Evolutionary conservation across 2,329 filamentous ascomycete species (phyloP).

Genomic region (Diaporthe ilicicola): DNA sequence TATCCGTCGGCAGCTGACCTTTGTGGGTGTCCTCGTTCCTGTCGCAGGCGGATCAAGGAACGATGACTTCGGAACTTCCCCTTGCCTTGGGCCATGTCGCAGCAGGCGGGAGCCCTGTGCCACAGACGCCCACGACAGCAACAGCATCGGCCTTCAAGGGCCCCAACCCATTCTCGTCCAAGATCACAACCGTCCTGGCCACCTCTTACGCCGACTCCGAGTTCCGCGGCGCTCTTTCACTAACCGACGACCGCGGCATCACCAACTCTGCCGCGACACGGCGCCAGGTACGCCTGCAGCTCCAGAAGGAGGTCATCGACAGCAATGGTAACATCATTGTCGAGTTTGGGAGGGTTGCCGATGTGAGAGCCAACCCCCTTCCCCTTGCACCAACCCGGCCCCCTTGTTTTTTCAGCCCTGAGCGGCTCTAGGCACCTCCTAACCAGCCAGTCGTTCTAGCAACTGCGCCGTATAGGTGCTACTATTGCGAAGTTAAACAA

Average conservation of each 20-base stretch:
- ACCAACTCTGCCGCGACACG: slow-evolving; percentile 81
- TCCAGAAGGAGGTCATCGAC: slow-evolving; percentile 92
- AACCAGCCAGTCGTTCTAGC: slow-evolving; percentile 57
- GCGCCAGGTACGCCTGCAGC: slow-evolving; percentile 79
- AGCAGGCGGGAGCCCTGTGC: slow-evolving; percentile 41
- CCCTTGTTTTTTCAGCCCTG: no score
- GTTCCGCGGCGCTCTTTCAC: slow-evolving; percentile 82
- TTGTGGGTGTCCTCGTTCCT: neutral
- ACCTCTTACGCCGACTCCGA: slow-evolving; percentile 93
- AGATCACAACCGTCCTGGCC: slow-evolving; percentile 86
- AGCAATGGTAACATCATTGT: slow-evolving; percentile 89
- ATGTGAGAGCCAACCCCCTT: slow-evolving; percentile 61
- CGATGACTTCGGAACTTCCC: slow-evolving; percentile 32
- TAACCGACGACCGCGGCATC: slow-evolving; percentile 77
- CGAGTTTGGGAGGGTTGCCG: slow-evolving; percentile 89
- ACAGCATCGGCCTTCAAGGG: slow-evolving; percentile 48
- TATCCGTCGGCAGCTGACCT: neutral
- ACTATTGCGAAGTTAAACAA: slow-evolving; percentile 82
- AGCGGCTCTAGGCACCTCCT: neutral
- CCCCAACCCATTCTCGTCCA: slow-evolving; percentile 77
- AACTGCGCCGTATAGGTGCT: slow-evolving; percentile 84
- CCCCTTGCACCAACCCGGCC: no score
- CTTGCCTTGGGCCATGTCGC: slow-evolving; percentile 34
- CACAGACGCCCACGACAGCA: slow-evolving; percentile 42
- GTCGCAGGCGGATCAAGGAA: neutral